phyloP scores from a whole-genome alignment of 495 filamentous ascomycete genomes.

The Hyaloscypha hepaticicola region DNA sequence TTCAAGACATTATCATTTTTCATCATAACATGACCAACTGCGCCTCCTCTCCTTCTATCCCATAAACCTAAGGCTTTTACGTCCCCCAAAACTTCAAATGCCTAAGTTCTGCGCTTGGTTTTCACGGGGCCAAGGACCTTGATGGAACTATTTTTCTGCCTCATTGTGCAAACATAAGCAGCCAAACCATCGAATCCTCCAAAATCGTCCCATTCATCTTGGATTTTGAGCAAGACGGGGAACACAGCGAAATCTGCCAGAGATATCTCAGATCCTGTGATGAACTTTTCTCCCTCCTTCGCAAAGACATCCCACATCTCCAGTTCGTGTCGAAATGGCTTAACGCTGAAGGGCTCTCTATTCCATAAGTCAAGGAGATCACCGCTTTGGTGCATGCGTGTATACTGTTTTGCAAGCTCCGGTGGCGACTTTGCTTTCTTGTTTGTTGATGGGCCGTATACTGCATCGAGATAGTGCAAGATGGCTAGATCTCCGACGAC shows the following conservation, averaged over 20 bases:
- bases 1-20: neutral
- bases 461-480: slow-evolving; percentile 54
- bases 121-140: slow-evolving; percentile 9
- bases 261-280: slow-evolving; percentile 53
- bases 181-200: slow-evolving; percentile 7
- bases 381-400: slow-evolving; percentile 40
- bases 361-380: slow-evolving; percentile 41
- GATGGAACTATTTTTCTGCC: slow-evolving; percentile 4
- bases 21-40: neutral
- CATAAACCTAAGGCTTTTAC: neutral
- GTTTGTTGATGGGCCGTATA: slow-evolving; percentile 37
- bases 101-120: neutral
- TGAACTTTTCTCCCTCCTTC: slow-evolving; percentile 46
- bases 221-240: slow-evolving; percentile 65
- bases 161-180: slow-evolving; percentile 20
- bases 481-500: slow-evolving; percentile 49
- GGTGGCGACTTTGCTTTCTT: slow-evolving; percentile 30
- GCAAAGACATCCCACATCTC: slow-evolving; percentile 51
- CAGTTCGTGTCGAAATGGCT: slow-evolving; percentile 38
- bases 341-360: slow-evolving; percentile 21
- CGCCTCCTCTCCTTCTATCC: neutral
- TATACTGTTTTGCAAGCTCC: slow-evolving; percentile 39
- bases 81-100: neutral
- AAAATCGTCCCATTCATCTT: slow-evolving; percentile 33
- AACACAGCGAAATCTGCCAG: slow-evolving; percentile 72